phyloP scores from a whole-genome alignment of 441 rosid species.

The Sinapis alba region DNA sequence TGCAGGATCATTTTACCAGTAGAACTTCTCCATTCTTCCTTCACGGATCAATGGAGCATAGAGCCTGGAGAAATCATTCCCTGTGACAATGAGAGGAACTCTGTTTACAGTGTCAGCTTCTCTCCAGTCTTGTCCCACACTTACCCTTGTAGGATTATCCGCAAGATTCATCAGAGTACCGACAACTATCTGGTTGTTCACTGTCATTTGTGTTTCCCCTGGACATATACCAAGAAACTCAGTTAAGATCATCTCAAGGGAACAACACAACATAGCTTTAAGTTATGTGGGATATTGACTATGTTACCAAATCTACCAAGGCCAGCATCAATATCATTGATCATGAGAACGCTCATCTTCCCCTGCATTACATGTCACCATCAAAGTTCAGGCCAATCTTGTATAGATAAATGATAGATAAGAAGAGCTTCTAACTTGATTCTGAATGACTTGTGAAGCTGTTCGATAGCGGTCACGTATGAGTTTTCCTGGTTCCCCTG shows the following conservation, averaged over 20 bases:
- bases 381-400: conserved; percentile 21
- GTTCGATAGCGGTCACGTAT: conserved; percentile 94
- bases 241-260: not conserved
- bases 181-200: conserved; percentile 93
- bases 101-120: conserved; percentile 78
- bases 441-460: conserved; percentile 98
- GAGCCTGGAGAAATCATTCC: conserved; percentile 82
- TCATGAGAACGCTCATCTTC: conserved; percentile 94
- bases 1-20: conserved; percentile 58
- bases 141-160: conserved; percentile 96
- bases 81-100: conserved; percentile 88
- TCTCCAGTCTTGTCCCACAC: conserved; percentile 97
- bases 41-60: conserved; percentile 98
- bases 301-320: conserved; percentile 91
- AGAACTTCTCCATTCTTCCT: conserved; percentile 98
- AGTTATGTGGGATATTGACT: not conserved
- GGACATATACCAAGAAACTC: conserved; percentile 23
- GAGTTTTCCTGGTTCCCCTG: conserved; percentile 94
- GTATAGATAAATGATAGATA: conserved; percentile 33
- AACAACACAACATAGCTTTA: not conserved
- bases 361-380: conserved; percentile 61
- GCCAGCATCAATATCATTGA: conserved; percentile 97
- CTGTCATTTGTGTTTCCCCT: conserved; percentile 96
- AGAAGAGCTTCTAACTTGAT: conserved; percentile 81
- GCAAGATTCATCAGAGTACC: conserved; percentile 96